A percentile compares a stretch with the other conserved stretches of the same genome.
phyloP scores from a whole-genome alignment of 177 flowering plant species.

The Vitis hybrid region DNA sequence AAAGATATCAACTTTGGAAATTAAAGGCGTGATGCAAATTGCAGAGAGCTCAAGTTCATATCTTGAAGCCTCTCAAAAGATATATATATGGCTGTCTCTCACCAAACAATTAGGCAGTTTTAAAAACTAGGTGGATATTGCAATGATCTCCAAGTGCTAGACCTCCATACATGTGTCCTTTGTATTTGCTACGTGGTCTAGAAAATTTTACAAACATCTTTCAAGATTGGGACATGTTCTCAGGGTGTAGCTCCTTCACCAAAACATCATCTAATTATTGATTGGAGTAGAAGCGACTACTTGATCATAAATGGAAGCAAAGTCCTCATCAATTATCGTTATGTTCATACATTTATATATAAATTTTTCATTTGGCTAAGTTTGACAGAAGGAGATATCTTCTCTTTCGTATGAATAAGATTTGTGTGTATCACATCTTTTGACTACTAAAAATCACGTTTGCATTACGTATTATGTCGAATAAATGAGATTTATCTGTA shows the following conservation, averaged over 20 bases:
- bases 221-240: slow-evolving; percentile 19
- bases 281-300: slow-evolving; percentile 1
- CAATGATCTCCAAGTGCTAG: background rate
- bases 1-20: no score
- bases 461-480: no score
- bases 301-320: slow-evolving; percentile 3
- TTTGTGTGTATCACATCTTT: background rate
- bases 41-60: no score
- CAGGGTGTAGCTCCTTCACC: slow-evolving; percentile 12
- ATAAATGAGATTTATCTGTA: background rate
- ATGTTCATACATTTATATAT: no score
- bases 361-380: background rate
- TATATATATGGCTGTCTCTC: background rate
- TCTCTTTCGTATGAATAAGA: background rate
- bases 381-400: background rate
- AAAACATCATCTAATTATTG: slow-evolving; percentile 7
- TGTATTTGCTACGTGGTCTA: slow-evolving; percentile 10
- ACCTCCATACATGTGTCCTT: background rate
- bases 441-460: no score
- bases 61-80: background rate
- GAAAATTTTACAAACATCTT: slow-evolving; percentile 21
- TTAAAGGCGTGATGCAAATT: no score
- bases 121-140: slow-evolving; percentile 3
- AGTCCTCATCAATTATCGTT: no score
- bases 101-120: slow-evolving; percentile 15